These are phyloP conservation scores for Mrakia gelida DNA, from an alignment of 768 basidiomycete species.

Conservation along the genomic window DNA sequence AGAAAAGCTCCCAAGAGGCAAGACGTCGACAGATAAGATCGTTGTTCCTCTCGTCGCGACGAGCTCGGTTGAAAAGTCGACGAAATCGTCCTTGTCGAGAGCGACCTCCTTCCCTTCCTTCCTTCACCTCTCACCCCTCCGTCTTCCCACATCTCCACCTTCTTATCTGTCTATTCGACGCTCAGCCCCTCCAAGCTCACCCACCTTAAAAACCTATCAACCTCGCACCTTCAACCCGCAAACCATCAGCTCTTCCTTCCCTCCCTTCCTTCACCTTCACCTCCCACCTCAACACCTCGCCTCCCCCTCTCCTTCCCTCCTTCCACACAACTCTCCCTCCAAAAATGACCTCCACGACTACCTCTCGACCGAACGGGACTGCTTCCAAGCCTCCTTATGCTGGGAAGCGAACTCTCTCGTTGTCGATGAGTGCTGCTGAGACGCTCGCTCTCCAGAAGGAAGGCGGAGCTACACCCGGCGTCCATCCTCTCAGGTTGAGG, in stretches of 20 bases:
- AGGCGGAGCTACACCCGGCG: conserved; percentile 6
- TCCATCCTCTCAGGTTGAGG: conserved; percentile 26
- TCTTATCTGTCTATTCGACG: not conserved
- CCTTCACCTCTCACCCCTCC: no score
- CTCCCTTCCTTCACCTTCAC: not conserved
- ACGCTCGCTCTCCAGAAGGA: conserved; percentile 14
- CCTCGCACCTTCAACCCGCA: not conserved
- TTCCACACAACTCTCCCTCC: not conserved
- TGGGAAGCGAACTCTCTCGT: conserved; percentile 29
- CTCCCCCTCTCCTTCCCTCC: not conserved
- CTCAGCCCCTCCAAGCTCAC: no score
- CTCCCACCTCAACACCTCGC: not conserved
- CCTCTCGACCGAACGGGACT: conserved; percentile 15
- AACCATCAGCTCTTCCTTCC: not conserved
- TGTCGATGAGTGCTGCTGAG: conserved; percentile 26
- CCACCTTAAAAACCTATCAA: not conserved
- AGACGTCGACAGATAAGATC: not conserved
- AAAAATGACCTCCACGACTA: conserved; percentile 15
- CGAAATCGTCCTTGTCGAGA: no score
- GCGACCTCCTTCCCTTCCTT: no score
- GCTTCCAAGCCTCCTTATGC: conserved; percentile 16
- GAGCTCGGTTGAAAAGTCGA: no score
- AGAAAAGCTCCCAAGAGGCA: not conserved
- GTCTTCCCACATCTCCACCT: no score
- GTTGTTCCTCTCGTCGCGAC: not conserved